Evolutionary conservation across 2,329 filamentous ascomycete species (phyloP).

Genomic region (Penicillium thymicola): DNA sequence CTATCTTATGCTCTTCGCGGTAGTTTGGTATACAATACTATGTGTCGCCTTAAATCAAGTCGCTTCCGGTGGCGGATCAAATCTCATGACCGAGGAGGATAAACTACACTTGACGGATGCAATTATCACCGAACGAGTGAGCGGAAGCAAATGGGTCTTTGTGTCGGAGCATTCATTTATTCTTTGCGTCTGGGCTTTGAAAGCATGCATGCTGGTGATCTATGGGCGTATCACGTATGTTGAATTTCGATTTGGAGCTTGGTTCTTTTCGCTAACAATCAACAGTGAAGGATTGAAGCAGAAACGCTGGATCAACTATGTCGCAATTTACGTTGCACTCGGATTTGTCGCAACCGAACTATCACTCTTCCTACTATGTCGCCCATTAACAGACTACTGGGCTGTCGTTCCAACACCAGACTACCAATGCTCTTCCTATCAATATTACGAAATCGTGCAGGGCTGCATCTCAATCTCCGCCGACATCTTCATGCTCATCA

Average conservation of each 20-base stretch:
- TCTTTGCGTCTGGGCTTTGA: conserved; percentile 52
- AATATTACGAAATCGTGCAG: conserved; percentile 47
- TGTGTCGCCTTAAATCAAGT: conserved; percentile 55
- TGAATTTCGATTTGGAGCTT: background rate
- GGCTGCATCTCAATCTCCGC: conserved; percentile 46
- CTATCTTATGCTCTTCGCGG: conserved; percentile 53
- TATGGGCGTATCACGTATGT: conserved; percentile 50
- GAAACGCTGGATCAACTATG: conserved; percentile 37
- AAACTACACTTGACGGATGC: conserved; percentile 45
- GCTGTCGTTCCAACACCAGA: conserved; percentile 48
- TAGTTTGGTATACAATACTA: conserved; percentile 56
- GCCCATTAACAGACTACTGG: conserved; percentile 51
- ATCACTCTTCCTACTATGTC: conserved; percentile 51
- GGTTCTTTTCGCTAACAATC: conserved; percentile 2
- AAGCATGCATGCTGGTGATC: conserved; percentile 53
- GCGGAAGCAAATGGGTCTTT: conserved; percentile 61
- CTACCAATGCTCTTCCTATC: conserved; percentile 44
- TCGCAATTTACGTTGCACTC: conserved; percentile 43
- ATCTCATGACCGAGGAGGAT: conserved; percentile 55
- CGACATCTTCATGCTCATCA: conserved; percentile 43
- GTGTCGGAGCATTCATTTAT: conserved; percentile 62
- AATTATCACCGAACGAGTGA: conserved; percentile 43
- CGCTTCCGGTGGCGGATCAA: conserved; percentile 55
- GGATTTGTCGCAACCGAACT: conserved; percentile 51
- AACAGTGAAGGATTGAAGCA: conserved; percentile 33